A percentile compares a stretch with the other conserved stretches of the same genome.
Evolutionary conservation across 1,139 yeast species (phyloP).

Genomic region (Candida frijolesensis): DNA sequence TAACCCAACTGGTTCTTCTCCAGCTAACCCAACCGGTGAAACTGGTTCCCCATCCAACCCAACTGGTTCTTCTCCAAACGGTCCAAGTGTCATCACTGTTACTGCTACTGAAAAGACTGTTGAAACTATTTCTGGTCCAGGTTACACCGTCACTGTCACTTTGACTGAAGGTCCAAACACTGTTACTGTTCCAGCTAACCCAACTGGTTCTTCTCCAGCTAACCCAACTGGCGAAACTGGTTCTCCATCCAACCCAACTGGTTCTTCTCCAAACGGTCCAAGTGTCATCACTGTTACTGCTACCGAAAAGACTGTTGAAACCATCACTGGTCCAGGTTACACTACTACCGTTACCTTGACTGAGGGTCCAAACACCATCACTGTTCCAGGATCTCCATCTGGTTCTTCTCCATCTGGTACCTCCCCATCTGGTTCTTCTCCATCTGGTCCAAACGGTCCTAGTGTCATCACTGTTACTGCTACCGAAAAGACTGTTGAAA

Average conservation of each 20-base stretch:
- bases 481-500: not conserved
- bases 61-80: not conserved
- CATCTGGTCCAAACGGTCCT: constrained; percentile 3
- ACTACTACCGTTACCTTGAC: constrained; percentile 2
- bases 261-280: not conserved
- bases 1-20: constrained; percentile 2
- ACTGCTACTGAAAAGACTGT: constrained; percentile 1
- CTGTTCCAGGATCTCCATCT: not conserved
- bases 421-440: too few relatives aligned
- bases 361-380: constrained; percentile 1
- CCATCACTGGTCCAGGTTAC: constrained; percentile 3
- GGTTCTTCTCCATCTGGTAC: not conserved
- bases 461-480: not conserved
- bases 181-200: not conserved
- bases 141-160: constrained; percentile 2
- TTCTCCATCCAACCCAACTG: not conserved
- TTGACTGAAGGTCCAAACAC: constrained; percentile 1
- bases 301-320: not conserved
- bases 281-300: not conserved
- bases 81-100: not conserved
- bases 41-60: constrained; percentile 1
- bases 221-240: not conserved
- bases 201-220: not conserved
- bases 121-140: constrained; percentile 1
- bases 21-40: not conserved